These are phyloP conservation scores for Melanogaster broomeanus DNA, from an alignment of 768 basidiomycete species.

Conservation along the genomic window DNA sequence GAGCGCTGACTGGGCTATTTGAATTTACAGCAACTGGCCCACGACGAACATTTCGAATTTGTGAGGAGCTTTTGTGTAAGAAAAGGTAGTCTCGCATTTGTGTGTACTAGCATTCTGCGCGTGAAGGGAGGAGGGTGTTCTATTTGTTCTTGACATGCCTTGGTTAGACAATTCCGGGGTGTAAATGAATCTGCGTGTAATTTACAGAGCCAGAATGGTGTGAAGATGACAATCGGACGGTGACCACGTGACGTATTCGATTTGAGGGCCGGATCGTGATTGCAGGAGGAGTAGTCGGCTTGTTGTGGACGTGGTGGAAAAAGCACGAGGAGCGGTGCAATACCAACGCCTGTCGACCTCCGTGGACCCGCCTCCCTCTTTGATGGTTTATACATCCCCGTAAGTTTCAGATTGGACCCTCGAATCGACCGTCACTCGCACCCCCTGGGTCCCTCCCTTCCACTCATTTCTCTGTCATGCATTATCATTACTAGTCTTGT, in stretches of 20 bases:
- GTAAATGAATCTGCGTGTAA: too few species aligned
- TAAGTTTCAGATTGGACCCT: conserved; percentile 22
- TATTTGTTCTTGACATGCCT: not conserved
- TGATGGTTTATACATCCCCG: conserved; percentile 9
- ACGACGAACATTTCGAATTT: conserved; percentile 25
- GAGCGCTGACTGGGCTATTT: not conserved
- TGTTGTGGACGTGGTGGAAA: conserved; percentile 10
- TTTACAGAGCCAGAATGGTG: too few species aligned
- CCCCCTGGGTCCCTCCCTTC: not conserved
- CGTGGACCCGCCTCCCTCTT: not conserved
- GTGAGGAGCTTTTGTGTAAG: conserved; percentile 11
- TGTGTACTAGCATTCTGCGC: conserved; percentile 3
- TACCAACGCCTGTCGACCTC: conserved; percentile 21
- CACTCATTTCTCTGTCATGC: not conserved
- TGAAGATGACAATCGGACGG: not conserved
- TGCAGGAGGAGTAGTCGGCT: not conserved
- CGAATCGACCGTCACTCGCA: conserved; percentile 9
- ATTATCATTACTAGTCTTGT: conserved; percentile 2
- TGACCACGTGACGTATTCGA: conserved; percentile 32
- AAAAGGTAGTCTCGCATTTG: conserved; percentile 5
- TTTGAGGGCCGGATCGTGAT: conserved; percentile 31
- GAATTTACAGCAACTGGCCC: conserved; percentile 26
- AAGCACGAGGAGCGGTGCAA: conserved; percentile 16
- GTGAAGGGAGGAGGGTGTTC: not conserved
- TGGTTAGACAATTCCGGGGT: too few species aligned